Evolutionary conservation across 164 flowering plant species (phyloP).

Genomic region (Brasenia schreberi): DNA sequence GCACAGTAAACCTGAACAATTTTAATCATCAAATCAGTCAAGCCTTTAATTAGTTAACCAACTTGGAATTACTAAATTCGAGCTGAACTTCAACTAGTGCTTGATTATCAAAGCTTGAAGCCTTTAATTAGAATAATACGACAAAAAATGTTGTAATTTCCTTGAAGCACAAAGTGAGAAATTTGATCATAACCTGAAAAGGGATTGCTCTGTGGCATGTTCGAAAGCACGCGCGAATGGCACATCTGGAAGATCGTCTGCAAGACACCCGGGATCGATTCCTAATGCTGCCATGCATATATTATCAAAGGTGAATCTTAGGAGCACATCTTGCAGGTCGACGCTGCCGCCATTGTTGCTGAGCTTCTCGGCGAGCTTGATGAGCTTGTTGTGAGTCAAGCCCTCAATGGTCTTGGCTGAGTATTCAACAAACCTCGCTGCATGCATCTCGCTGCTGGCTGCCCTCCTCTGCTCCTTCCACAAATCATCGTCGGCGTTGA

Average conservation of each 20-base stretch:
- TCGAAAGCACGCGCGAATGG: slow-evolving; percentile 68
- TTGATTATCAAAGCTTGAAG: no score
- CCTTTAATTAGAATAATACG: no score
- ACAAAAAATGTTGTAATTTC: no score
- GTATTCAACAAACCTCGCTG: slow-evolving; percentile 30
- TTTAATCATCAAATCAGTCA: neutral
- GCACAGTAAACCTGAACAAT: slow-evolving; percentile 29
- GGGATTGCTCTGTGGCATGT: slow-evolving; percentile 36
- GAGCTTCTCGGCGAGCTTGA: slow-evolving; percentile 21
- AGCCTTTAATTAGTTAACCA: neutral
- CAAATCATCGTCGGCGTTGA: slow-evolving; percentile 48
- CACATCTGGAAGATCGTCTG: slow-evolving; percentile 27
- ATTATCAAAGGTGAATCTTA: slow-evolving; percentile 61
- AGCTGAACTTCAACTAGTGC: no score
- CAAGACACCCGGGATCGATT: slow-evolving; percentile 44
- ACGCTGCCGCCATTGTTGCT: slow-evolving; percentile 12
- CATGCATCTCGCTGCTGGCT: slow-evolving; percentile 47
- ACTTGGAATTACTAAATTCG: no score
- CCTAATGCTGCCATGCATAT: slow-evolving; percentile 54
- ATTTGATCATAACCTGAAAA: slow-evolving; percentile 6
- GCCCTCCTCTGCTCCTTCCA: slow-evolving; percentile 54
- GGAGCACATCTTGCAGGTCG: slow-evolving; percentile 54
- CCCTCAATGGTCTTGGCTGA: slow-evolving; percentile 23
- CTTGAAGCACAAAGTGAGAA: no score
- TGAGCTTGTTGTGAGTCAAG: slow-evolving; percentile 35